Evolutionary conservation across 352 stramenopile species (phyloP).

Genomic region (Phytophthora podocarpi): DNA sequence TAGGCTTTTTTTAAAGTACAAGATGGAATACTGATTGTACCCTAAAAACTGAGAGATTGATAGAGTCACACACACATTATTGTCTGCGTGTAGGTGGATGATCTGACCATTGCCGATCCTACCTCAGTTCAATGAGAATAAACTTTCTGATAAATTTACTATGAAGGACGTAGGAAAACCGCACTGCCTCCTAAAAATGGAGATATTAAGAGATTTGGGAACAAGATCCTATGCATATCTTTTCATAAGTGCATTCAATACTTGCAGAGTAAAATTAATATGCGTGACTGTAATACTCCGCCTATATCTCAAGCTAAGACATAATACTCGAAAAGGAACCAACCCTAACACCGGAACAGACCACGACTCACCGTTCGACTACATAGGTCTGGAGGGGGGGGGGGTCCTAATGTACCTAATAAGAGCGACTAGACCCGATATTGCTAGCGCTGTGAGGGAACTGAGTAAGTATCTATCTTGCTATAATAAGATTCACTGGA

Average conservation of each 20-base stretch:
- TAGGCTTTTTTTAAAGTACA: conserved; percentile 5
- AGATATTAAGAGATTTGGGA: conserved; percentile 2
- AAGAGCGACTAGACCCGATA: conserved; percentile 6
- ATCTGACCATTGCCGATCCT: conserved; percentile 11
- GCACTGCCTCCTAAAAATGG: conserved; percentile 15
- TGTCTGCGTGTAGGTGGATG: conserved; percentile 7
- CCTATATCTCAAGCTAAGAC: conserved; percentile 11
- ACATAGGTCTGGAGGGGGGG: conserved; percentile 7
- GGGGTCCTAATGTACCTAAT: conserved; percentile 15
- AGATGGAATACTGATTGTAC: conserved; percentile 20
- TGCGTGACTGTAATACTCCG: neutral
- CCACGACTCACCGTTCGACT: conserved; percentile 9
- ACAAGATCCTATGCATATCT: neutral
- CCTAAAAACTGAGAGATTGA: conserved; percentile 13
- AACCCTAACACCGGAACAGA: neutral
- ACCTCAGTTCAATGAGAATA: neutral
- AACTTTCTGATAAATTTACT: conserved; percentile 4
- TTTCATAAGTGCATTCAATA: conserved; percentile 8
- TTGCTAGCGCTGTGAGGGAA: conserved; percentile 9
- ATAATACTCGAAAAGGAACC: conserved; percentile 2
- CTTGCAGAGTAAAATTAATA: conserved; percentile 9
- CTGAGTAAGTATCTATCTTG: conserved; percentile 20
- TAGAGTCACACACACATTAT: neutral
- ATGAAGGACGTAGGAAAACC: conserved; percentile 2
- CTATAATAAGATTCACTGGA: too few species aligned